Conservation (phyloP, 2,329 filamentous ascomycete genomes). For the Neonectria hederae region DNA sequence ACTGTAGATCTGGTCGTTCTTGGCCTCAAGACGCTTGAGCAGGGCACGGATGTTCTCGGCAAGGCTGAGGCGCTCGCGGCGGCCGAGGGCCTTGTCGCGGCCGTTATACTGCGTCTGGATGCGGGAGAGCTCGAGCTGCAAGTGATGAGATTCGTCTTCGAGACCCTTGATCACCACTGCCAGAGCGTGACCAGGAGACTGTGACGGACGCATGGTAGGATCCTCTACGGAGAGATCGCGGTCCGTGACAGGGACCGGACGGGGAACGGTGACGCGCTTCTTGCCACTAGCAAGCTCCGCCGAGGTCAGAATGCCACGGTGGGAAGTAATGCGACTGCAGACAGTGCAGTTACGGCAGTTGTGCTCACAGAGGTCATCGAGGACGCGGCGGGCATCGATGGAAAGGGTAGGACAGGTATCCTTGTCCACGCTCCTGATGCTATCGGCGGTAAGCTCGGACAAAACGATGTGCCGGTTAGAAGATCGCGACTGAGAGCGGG, state of each 20-base stretch:
- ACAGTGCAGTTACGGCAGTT: constrained; percentile 66
- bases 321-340: constrained; percentile 63
- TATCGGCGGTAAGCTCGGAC: constrained; percentile 37
- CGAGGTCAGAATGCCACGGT: constrained; percentile 50
- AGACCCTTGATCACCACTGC: constrained; percentile 85
- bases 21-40: constrained; percentile 72
- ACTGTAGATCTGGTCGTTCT: constrained; percentile 82
- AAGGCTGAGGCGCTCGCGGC: constrained; percentile 70
- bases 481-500: constrained; percentile 39
- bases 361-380: constrained; percentile 64
- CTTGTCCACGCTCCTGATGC: constrained; percentile 39
- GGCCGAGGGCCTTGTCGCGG: constrained; percentile 73
- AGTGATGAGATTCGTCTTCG: constrained; percentile 80
- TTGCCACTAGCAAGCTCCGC: constrained; percentile 55
- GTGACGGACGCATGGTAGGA: constrained; percentile 70
- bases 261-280: constrained; percentile 69
- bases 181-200: constrained; percentile 76
- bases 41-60: constrained; percentile 69
- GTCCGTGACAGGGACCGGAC: constrained; percentile 73
- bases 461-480: constrained; percentile 38
- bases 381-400: constrained; percentile 60
- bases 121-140: constrained; percentile 74
- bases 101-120: constrained; percentile 71
- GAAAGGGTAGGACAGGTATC: constrained; percentile 59
- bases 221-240: constrained; percentile 61